A percentile compares a stretch with the other conserved stretches of the same genome.
Evolutionary conservation across 495 filamentous ascomycete genomes (phyloP).

Genomic region (Beverwykella pulmonaria): DNA sequence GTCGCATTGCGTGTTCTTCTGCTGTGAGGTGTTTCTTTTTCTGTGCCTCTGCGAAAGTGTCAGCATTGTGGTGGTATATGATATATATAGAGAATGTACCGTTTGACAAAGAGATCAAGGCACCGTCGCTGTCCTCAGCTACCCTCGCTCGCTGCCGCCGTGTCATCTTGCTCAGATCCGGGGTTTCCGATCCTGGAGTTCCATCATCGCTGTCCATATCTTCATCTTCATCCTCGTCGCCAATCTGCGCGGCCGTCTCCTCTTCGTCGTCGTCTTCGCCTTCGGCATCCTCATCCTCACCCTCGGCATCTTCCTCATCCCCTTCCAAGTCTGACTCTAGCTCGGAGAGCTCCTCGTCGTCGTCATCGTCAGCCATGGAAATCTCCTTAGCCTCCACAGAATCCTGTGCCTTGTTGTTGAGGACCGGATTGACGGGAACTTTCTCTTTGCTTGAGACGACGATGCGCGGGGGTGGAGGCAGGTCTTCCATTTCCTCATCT

Average conservation of each 20-base stretch:
- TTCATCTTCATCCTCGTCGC: conserved; percentile 54
- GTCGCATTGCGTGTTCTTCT: conserved; percentile 92
- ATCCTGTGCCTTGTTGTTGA: conserved; percentile 44
- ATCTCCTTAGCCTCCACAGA: conserved; percentile 65
- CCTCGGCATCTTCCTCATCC: conserved; percentile 54
- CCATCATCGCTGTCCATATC: conserved; percentile 69
- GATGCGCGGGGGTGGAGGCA: conserved; percentile 43
- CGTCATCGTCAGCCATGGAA: conserved; percentile 56
- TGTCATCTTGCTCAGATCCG: conserved; percentile 83
- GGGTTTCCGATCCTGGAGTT: conserved; percentile 60
- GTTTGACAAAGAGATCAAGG: conserved; percentile 86
- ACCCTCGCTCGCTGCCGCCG: conserved; percentile 75
- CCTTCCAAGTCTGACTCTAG: conserved; percentile 52
- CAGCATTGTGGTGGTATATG: background rate
- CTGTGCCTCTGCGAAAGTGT: conserved; percentile 69
- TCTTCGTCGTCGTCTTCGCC: conserved; percentile 57
- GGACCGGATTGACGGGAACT: conserved; percentile 47
- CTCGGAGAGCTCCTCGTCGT: conserved; percentile 52
- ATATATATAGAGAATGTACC: conserved; percentile 50
- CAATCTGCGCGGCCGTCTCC: conserved; percentile 58
- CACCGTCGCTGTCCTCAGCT: conserved; percentile 68
- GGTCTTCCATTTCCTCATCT: conserved; percentile 54
- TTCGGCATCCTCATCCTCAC: conserved; percentile 56
- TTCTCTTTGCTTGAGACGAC: conserved; percentile 44
- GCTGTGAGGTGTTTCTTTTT: conserved; percentile 90